Percentiles rank a stretch among this genome's conserved stretches.
phyloP scores from a whole-genome alignment of 768 basidiomycete genomes.

The Amanita pallidorosea region DNA sequence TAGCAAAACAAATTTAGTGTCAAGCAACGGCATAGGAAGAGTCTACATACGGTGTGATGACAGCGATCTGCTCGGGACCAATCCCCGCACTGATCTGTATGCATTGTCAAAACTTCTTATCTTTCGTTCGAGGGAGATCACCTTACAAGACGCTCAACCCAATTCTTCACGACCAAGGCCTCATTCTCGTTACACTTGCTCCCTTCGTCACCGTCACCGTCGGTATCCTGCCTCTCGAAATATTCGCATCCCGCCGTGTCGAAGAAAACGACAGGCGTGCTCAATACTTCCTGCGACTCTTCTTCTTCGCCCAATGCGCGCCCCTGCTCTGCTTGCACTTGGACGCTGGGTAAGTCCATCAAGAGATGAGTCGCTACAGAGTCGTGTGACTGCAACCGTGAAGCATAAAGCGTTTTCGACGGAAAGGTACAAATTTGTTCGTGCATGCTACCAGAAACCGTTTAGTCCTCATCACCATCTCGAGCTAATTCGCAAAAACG shows the following conservation, averaged over 20 bases:
- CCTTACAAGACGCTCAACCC: slow-evolving; percentile 69
- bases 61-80: slow-evolving; percentile 51
- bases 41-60: slow-evolving; percentile 49
- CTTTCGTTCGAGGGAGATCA: background rate
- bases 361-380: slow-evolving; percentile 69
- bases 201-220: slow-evolving; percentile 77
- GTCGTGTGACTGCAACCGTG: slow-evolving; percentile 54
- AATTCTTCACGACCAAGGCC: slow-evolving; percentile 70
- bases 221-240: slow-evolving; percentile 56
- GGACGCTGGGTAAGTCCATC: slow-evolving; percentile 50
- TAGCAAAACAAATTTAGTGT: background rate
- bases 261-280: slow-evolving; percentile 79
- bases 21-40: background rate
- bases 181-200: slow-evolving; percentile 95
- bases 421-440: slow-evolving; percentile 78
- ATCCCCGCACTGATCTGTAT: slow-evolving; percentile 10
- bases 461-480: background rate
- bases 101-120: background rate
- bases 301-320: slow-evolving; percentile 40
- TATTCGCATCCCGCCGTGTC: slow-evolving; percentile 94
- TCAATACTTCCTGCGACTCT: slow-evolving; percentile 60
- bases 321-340: slow-evolving; percentile 18
- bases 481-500: background rate
- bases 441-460: slow-evolving; percentile 58
- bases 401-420: slow-evolving; percentile 69